phyloP scores from a whole-genome alignment of 345 rosid genomes.

The Hibiscus tridactylites region DNA sequence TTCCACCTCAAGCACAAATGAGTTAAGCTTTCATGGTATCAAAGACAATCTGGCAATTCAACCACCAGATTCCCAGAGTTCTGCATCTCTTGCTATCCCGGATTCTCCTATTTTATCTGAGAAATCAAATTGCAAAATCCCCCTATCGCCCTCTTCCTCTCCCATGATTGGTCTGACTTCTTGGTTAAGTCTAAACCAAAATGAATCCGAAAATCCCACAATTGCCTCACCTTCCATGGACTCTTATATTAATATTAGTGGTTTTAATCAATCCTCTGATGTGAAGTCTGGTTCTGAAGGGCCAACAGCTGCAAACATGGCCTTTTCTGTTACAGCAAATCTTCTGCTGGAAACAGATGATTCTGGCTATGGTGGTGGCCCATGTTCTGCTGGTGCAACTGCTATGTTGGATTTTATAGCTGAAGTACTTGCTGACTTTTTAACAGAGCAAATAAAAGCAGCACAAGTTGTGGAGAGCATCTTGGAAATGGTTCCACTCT shows the following conservation, averaged over 20 bases:
- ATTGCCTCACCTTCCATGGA: slow-evolving; percentile 54
- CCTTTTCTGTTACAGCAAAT: slow-evolving; percentile 54
- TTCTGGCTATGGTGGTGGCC: slow-evolving; percentile 96
- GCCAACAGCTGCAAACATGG: slow-evolving; percentile 39
- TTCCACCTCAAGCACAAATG: slow-evolving; percentile 50
- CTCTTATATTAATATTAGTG: slow-evolving; percentile 53
- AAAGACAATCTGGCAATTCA: slow-evolving; percentile 33
- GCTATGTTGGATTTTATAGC: slow-evolving; percentile 93
- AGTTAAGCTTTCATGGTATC: slow-evolving; percentile 28
- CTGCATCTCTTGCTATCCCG: slow-evolving; percentile 41
- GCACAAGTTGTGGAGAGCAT: slow-evolving; percentile 69
- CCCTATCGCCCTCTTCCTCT: slow-evolving; percentile 48
- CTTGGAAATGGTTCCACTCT: slow-evolving; percentile 81
- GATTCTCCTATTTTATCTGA: slow-evolving; percentile 84
- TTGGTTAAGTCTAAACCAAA: slow-evolving; percentile 60
- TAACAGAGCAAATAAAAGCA: slow-evolving; percentile 89
- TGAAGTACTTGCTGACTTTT: slow-evolving; percentile 86
- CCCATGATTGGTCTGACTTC: slow-evolving; percentile 78
- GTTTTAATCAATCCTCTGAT: slow-evolving; percentile 62
- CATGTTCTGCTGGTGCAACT: slow-evolving; percentile 98
- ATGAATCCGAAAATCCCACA: slow-evolving; percentile 44
- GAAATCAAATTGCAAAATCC: slow-evolving; percentile 55
- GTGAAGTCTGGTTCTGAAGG: slow-evolving; percentile 57
- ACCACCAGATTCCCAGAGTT: slow-evolving; percentile 57
- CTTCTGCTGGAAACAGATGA: slow-evolving; percentile 85